phyloP scores from a whole-genome alignment of 176 grass and related monocot species.

The Chloris gayana region DNA sequence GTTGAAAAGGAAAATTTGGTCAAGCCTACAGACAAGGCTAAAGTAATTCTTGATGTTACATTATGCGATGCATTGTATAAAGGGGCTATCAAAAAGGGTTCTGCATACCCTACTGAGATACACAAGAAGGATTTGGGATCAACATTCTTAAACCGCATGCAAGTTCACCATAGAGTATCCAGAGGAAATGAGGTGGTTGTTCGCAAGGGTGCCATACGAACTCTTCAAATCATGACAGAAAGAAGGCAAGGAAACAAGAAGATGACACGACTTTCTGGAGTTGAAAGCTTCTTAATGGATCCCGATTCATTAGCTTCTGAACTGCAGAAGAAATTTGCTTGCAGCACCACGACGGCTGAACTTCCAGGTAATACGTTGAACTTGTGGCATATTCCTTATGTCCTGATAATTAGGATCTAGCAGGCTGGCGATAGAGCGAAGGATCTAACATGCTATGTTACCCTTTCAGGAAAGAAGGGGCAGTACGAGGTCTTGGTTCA shows the following conservation, averaged over 20 bases:
- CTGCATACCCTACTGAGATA: constrained; percentile 72
- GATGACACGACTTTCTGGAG: constrained; percentile 79
- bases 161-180: constrained; percentile 72
- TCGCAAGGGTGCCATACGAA: constrained; percentile 74
- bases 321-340: constrained; percentile 96
- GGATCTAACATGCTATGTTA: background rate
- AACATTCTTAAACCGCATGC: constrained; percentile 86
- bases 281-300: constrained; percentile 81
- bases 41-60: constrained; percentile 72
- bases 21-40: constrained; percentile 72
- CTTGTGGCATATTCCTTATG: background rate
- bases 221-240: constrained; percentile 95
- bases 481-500: constrained; percentile 86
- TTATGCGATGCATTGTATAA: constrained; percentile 95
- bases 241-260: constrained; percentile 96
- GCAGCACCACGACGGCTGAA: constrained; percentile 86
- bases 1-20: constrained; percentile 97
- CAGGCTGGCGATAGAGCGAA: background rate
- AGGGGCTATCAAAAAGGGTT: constrained; percentile 89
- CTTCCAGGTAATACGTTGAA: constrained; percentile 61
- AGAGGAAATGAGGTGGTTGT: constrained; percentile 70
- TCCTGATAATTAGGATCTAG: constrained; percentile 10
- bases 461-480: constrained; percentile 80
- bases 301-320: constrained; percentile 78
- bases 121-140: constrained; percentile 85